Evolutionary conservation across 2,329 filamentous ascomycete species (phyloP).

Genomic region (Ceratocystiopsis sp.): DNA sequence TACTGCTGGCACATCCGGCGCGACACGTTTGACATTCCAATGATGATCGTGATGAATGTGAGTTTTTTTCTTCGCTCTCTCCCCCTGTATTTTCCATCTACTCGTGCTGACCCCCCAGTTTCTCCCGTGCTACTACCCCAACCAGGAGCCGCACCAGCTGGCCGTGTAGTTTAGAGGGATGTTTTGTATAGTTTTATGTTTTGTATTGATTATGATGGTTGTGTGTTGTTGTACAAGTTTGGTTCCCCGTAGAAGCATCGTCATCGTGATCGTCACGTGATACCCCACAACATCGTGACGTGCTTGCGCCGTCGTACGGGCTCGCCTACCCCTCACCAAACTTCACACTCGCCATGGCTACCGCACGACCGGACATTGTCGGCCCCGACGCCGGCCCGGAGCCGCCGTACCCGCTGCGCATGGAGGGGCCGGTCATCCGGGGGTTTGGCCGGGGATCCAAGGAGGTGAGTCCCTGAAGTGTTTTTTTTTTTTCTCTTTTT

Average conservation of each 20-base stretch:
- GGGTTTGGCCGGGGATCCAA: constrained; percentile 90
- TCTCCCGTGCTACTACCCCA: constrained; percentile 40
- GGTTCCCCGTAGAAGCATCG: no score
- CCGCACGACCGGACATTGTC: constrained; percentile 46
- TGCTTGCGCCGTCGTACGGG: no score
- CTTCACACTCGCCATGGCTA: neutral
- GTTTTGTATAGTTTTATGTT: no score
- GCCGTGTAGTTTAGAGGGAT: no score
- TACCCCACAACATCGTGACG: no score
- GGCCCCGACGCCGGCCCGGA: constrained; percentile 59
- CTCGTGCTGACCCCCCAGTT: constrained; percentile 23
- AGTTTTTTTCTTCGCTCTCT: constrained; percentile 24
- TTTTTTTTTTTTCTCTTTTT: neutral
- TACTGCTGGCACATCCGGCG: constrained; percentile 96
- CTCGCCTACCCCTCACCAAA: neutral
- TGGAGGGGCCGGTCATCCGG: constrained; percentile 76
- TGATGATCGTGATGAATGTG: constrained; percentile 97
- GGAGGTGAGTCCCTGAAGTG: constrained; percentile 47
- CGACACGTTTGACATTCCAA: constrained; percentile 95
- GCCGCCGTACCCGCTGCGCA: constrained; percentile 62
- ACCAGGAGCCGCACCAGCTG: constrained; percentile 37
- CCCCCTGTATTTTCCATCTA: no score
- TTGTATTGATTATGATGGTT: no score
- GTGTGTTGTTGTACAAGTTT: no score
- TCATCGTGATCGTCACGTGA: no score